Conservation (phyloP, 305 asterid genomes). For the Fraxinus ornus region DNA sequence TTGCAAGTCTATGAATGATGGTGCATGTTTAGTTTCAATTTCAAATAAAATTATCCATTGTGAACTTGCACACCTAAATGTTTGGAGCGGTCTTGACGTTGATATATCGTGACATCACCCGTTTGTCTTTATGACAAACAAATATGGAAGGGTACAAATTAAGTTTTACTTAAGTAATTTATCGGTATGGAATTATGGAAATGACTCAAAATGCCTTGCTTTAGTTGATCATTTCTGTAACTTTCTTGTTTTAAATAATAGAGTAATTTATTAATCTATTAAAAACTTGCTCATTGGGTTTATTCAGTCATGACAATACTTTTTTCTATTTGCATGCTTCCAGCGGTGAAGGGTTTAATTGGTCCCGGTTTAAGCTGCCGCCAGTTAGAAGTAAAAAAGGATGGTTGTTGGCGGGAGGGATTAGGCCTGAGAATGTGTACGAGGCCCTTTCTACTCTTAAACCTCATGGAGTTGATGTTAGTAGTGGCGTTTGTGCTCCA, state of each 20-base stretch:
- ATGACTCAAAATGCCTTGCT: neutral
- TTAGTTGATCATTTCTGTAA: neutral
- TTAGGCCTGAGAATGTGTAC: constrained; percentile 60
- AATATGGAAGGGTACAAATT: neutral
- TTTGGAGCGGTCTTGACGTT: neutral
- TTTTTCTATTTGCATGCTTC: constrained; percentile 29
- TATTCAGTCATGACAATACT: constrained; percentile 14
- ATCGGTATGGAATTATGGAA: neutral
- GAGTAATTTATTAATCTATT: neutral
- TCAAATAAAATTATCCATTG: neutral
- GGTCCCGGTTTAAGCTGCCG: constrained; percentile 77
- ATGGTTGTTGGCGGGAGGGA: constrained; percentile 95
- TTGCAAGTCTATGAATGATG: neutral
- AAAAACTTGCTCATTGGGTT: neutral
- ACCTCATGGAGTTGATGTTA: constrained; percentile 86
- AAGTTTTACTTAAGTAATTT: neutral
- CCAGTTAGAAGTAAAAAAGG: constrained; percentile 66
- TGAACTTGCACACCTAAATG: constrained; percentile 1
- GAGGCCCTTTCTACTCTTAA: constrained; percentile 67
- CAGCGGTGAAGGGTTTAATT: constrained; percentile 88
- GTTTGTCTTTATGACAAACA: neutral
- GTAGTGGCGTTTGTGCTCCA: constrained; percentile 85
- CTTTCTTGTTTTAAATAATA: constrained; percentile 11
- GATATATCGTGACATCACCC: neutral
- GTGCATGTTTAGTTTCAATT: neutral